These are phyloP conservation scores for Neopestalotiopsis sp. DNA, from an alignment of 2,329 filamentous ascomycete species.

Conservation along the genomic window DNA sequence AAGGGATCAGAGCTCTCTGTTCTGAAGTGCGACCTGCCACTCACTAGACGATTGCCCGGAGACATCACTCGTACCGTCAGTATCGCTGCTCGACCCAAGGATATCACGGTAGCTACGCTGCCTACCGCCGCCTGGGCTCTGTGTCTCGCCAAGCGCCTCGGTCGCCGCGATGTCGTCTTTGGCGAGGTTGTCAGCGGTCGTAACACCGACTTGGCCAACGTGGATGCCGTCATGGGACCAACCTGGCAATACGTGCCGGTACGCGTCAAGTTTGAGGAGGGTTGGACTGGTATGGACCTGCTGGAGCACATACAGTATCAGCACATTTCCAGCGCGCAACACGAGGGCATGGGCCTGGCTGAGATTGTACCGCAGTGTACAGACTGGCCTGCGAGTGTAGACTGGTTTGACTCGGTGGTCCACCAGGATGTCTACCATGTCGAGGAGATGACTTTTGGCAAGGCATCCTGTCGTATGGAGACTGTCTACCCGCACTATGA, in stretches of 20 bases:
- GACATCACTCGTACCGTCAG: constrained; percentile 48
- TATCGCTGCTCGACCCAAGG: constrained; percentile 52
- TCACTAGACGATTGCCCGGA: constrained; percentile 43
- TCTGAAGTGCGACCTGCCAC: constrained; percentile 43
- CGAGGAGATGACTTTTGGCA: constrained; percentile 53
- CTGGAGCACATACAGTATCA: constrained; percentile 60
- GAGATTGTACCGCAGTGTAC: constrained; percentile 57
- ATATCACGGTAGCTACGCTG: constrained; percentile 67
- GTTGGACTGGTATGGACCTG: constrained; percentile 57
- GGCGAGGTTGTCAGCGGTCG: constrained; percentile 70
- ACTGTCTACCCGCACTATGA: constrained; percentile 64
- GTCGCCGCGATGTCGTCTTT: constrained; percentile 63
- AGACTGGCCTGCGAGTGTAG: constrained; percentile 44
- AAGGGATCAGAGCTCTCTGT: constrained; percentile 56
- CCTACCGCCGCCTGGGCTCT: constrained; percentile 72
- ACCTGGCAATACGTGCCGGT: constrained; percentile 72
- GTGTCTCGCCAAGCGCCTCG: constrained; percentile 60
- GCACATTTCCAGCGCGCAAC: constrained; percentile 59
- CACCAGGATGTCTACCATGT: constrained; percentile 67
- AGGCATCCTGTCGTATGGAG: constrained; percentile 51
- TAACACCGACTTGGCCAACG: constrained; percentile 59
- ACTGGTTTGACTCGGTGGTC: constrained; percentile 61
- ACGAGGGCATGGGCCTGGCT: constrained; percentile 58
- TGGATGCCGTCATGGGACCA: constrained; percentile 65
- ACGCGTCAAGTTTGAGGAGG: constrained; percentile 57